Conservation (phyloP, 495 filamentous ascomycete species). For the Hypoxylon lenormandii region DNA sequence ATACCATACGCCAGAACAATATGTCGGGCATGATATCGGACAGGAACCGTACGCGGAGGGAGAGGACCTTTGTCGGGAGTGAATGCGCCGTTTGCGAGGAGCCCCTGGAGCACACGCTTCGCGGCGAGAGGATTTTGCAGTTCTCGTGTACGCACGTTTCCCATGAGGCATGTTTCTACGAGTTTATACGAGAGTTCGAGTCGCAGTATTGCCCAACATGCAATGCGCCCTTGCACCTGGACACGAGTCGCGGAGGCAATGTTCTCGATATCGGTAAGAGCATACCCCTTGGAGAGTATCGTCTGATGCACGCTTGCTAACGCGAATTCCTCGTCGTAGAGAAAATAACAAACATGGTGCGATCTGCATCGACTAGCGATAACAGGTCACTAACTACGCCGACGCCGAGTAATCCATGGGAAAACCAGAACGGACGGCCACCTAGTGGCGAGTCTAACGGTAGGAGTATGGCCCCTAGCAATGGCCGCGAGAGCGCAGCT, state of each 20-base stretch:
- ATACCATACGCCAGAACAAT: conserved; percentile 51
- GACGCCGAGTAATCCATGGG: conserved; percentile 64
- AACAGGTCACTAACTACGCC: conserved; percentile 64
- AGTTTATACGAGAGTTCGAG: conserved; percentile 95
- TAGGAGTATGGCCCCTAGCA: conserved; percentile 52
- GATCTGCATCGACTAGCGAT: conserved; percentile 80
- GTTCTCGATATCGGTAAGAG: conserved; percentile 88
- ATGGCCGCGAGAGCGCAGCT: conserved; percentile 48
- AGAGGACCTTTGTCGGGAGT: conserved; percentile 93
- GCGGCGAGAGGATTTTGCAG: conserved; percentile 93
- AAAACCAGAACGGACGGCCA: conserved; percentile 61
- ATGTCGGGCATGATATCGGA: conserved; percentile 75
- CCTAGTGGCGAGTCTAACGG: conserved; percentile 63
- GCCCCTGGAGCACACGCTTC: conserved; percentile 93
- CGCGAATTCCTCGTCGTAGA: conserved; percentile 66
- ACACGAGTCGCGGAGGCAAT: conserved; percentile 95
- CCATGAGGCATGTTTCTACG: conserved; percentile 99
- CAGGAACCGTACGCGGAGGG: conserved; percentile 81
- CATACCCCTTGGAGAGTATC: conserved; percentile 12
- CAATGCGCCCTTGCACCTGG: conserved; percentile 89
- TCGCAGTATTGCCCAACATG: conserved; percentile 95
- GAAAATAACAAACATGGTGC: conserved; percentile 94
- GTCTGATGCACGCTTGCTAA: conserved; percentile 23
- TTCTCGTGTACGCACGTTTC: conserved; percentile 96
- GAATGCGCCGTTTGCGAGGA: conserved; percentile 98